These are phyloP conservation scores for Teratosphaeriaceae sp. DNA, from an alignment of 2,329 filamentous ascomycete genomes.

Conservation along the genomic window DNA sequence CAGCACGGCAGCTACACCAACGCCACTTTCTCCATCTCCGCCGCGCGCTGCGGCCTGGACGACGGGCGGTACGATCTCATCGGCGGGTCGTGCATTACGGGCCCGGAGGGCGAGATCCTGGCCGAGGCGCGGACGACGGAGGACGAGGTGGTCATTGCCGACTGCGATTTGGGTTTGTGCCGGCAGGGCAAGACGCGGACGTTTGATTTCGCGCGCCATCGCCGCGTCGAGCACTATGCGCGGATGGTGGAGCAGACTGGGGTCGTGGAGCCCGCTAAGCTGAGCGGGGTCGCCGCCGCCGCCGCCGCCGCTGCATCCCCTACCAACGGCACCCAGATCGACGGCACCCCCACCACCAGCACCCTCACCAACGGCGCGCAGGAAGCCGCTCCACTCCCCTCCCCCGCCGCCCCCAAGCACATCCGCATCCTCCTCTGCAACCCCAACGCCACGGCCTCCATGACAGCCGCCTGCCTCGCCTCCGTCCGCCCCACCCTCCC, in stretches of 20 bases:
- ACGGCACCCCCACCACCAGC: not conserved
- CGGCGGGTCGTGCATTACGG: conserved; percentile 41
- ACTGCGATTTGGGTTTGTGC: conserved; percentile 42
- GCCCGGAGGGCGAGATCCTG: conserved; percentile 41
- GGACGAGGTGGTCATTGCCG: conserved; percentile 45
- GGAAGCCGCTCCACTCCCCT: no score
- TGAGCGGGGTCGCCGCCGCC: not conserved
- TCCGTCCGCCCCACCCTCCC: conserved; percentile 40
- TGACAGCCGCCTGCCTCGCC: conserved; percentile 43
- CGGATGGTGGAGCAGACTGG: conserved; percentile 34
- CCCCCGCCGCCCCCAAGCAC: conserved; percentile 5
- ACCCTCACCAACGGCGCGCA: not conserved
- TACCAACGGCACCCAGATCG: not conserved
- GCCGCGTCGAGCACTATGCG: conserved; percentile 36
- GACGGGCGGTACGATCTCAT: conserved; percentile 43
- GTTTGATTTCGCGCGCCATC: conserved; percentile 39
- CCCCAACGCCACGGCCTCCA: conserved; percentile 41
- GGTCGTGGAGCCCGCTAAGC: conserved; percentile 24
- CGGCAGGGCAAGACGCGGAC: conserved; percentile 36
- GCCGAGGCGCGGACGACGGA: conserved; percentile 40
- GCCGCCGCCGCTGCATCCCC: not conserved
- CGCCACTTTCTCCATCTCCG: conserved; percentile 42
- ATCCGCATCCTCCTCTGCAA: conserved; percentile 43
- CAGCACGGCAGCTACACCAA: conserved; percentile 48
- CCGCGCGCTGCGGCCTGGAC: conserved; percentile 45